phyloP scores from a whole-genome alignment of 2,329 filamentous ascomycete genomes.

The Paramyrothecium roridum region DNA sequence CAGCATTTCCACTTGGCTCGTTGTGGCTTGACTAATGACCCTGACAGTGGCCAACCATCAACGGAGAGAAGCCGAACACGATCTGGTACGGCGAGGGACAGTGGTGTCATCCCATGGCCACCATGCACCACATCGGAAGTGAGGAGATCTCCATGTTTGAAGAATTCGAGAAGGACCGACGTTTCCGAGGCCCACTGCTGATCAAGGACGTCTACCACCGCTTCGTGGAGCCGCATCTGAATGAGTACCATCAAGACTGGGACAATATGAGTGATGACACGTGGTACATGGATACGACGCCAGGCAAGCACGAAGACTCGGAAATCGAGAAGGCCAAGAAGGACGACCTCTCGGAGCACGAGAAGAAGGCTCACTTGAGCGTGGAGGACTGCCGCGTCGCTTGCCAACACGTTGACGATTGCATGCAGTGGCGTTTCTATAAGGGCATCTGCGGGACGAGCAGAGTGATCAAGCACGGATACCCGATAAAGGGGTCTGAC shows the following conservation, averaged over 20 bases:
- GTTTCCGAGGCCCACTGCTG: conserved; percentile 28
- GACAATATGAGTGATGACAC: conserved; percentile 48
- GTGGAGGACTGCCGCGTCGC: conserved; percentile 40
- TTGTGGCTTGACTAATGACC: conserved; percentile 4
- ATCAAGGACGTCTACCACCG: conserved; percentile 46
- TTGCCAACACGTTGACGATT: conserved; percentile 34
- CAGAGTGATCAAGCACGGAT: conserved; percentile 33
- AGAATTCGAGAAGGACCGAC: conserved; percentile 45
- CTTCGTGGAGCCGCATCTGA: conserved; percentile 39
- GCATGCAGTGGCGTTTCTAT: conserved; percentile 39
- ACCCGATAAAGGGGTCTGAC: conserved; percentile 26
- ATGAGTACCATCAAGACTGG: conserved; percentile 42
- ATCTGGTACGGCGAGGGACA: conserved; percentile 42
- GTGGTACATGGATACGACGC: conserved; percentile 33
- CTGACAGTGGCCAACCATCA: conserved; percentile 47
- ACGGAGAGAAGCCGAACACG: conserved; percentile 51
- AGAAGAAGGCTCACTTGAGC: conserved; percentile 38
- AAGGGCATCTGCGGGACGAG: conserved; percentile 34
- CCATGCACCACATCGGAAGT: conserved; percentile 52
- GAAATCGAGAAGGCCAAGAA: conserved; percentile 27
- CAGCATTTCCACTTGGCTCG: not conserved
- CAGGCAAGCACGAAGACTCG: conserved; percentile 25
- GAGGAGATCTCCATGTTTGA: conserved; percentile 49
- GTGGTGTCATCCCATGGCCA: conserved; percentile 55
- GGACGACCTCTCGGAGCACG: conserved; percentile 26